Evolutionary conservation across 228 moss, liverwort and hornwort genomes (phyloP).

Genomic region (Sphagnum magellanicum): DNA sequence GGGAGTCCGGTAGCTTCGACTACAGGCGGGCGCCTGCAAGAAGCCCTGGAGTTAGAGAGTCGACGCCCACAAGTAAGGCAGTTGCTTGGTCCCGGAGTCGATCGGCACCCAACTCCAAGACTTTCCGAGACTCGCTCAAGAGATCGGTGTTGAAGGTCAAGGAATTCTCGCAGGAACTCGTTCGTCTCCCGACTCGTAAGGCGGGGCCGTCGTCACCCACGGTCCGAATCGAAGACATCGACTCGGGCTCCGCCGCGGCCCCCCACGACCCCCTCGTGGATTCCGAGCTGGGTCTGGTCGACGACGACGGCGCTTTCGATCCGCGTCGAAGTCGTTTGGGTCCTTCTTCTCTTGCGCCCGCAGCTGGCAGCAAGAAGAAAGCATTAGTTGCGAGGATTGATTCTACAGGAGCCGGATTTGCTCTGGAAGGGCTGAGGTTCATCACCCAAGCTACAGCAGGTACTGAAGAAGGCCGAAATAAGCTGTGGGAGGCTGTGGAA

Average conservation of each 20-base stretch:
- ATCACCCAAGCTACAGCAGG: slow-evolving; percentile 24
- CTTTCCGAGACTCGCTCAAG: neutral
- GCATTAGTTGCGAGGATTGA: neutral
- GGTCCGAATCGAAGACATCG: too few species aligned
- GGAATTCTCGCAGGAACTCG: neutral
- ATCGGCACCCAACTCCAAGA: neutral
- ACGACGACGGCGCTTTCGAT: too few species aligned
- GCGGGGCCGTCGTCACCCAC: neutral
- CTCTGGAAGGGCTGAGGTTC: slow-evolving; percentile 31
- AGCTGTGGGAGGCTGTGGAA: slow-evolving; percentile 27
- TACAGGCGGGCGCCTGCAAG: too few species aligned
- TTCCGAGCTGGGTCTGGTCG: neutral
- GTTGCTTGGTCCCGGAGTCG: too few species aligned
- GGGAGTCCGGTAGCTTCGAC: too few species aligned
- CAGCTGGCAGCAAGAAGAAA: too few species aligned
- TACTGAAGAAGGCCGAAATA: slow-evolving; percentile 15
- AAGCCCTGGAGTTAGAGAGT: too few species aligned
- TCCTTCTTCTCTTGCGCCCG: neutral
- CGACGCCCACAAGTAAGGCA: too few species aligned
- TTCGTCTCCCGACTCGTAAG: neutral
- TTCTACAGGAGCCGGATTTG: slow-evolving; percentile 26
- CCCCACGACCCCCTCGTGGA: neutral
- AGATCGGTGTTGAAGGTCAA: neutral
- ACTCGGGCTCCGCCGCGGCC: neutral
- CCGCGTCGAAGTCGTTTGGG: neutral